Evolutionary conservation across 1,139 yeast genomes (phyloP).

Genomic region (Debaryomycetaceae sp.): DNA sequence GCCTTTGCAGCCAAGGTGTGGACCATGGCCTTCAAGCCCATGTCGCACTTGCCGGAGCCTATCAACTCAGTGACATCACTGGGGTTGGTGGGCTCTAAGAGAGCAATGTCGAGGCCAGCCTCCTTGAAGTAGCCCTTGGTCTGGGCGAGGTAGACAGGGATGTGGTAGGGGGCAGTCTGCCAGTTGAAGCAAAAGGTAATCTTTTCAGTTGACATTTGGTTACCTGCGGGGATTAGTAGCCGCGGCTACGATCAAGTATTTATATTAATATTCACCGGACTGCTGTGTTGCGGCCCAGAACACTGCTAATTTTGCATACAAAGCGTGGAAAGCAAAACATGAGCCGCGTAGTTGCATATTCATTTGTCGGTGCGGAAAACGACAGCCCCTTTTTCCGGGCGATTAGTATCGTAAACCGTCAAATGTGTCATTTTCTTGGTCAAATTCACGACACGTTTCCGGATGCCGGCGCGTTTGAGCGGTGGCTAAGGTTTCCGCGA

Average conservation of each 20-base stretch:
- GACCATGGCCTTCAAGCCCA: conserved; percentile 54
- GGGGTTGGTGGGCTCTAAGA: conserved; percentile 48
- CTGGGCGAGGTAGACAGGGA: conserved; percentile 42
- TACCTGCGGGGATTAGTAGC: background rate
- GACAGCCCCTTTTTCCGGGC: no score
- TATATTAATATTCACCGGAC: no score
- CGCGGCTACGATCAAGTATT: conserved; percentile 2
- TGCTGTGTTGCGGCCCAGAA: no score
- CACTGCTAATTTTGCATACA: no score
- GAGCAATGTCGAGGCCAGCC: conserved; percentile 40
- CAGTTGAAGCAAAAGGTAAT: conserved; percentile 45
- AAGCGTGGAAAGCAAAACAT: no score
- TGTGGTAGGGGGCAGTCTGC: conserved; percentile 50
- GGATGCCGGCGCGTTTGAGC: no score
- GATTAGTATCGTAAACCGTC: no score
- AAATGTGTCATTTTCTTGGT: no score
- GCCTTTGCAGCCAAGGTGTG: conserved; percentile 53
- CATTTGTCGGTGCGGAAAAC: no score
- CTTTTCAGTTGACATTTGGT: conserved; percentile 27
- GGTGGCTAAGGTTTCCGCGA: no score
- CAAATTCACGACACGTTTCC: no score
- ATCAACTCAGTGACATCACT: conserved; percentile 49
- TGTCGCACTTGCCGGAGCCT: conserved; percentile 46
- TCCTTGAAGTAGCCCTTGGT: conserved; percentile 41
- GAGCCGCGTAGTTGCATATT: no score